Evolutionary conservation across 2,329 filamentous ascomycete species (phyloP).

Genomic region (Penicillium janthinellum): DNA sequence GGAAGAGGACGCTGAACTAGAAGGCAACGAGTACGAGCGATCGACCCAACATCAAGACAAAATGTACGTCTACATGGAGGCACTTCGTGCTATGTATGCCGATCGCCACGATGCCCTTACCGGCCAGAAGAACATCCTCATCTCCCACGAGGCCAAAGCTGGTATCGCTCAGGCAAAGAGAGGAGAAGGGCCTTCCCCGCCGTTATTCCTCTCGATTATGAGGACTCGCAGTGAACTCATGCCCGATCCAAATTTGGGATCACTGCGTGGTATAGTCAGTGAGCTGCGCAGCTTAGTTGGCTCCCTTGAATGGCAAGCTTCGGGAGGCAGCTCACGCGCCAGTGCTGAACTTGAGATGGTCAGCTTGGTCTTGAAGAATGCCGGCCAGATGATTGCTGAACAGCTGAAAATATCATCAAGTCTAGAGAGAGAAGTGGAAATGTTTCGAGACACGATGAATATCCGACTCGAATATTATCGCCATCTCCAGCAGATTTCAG

Average conservation of each 20-base stretch:
- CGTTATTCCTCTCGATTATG: conserved; percentile 57
- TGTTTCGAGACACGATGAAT: conserved; percentile 80
- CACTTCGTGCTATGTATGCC: conserved; percentile 71
- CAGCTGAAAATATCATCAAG: conserved; percentile 55
- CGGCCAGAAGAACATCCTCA: conserved; percentile 73
- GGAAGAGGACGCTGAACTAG: conserved; percentile 71
- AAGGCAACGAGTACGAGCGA: conserved; percentile 86
- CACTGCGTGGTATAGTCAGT: conserved; percentile 69
- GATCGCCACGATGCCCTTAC: conserved; percentile 77
- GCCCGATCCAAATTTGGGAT: conserved; percentile 55
- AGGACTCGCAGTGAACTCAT: conserved; percentile 48
- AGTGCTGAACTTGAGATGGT: conserved; percentile 67
- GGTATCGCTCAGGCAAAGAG: conserved; percentile 63
- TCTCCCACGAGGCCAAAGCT: conserved; percentile 69
- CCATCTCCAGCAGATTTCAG: conserved; percentile 87
- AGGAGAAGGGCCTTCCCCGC: conserved; percentile 70
- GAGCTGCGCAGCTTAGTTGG: conserved; percentile 67
- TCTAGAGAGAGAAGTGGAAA: conserved; percentile 68
- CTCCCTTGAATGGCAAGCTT: conserved; percentile 61
- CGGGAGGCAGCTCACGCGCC: conserved; percentile 57
- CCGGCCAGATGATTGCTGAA: conserved; percentile 55
- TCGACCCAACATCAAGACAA: conserved; percentile 88
- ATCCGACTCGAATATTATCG: conserved; percentile 84
- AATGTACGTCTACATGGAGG: conserved; percentile 82
- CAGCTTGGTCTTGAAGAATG: conserved; percentile 61